Conservation (phyloP, 306 rosid species). For the Vigna radiata region DNA sequence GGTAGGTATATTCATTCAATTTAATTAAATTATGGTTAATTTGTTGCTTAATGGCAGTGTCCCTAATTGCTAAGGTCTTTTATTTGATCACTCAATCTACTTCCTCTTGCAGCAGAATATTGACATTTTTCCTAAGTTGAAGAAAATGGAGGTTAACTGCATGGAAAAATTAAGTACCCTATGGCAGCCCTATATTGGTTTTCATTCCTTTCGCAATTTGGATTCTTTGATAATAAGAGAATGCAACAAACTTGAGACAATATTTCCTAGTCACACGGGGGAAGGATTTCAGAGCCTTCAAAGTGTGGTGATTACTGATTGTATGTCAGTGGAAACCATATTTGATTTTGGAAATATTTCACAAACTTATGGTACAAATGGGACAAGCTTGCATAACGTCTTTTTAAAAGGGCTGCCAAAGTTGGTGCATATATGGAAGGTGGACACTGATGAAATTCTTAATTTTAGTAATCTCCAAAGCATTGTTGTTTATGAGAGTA, state of each 20-base stretch:
- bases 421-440: constrained; percentile 41
- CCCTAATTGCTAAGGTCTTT: not conserved
- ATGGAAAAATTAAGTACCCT: constrained; percentile 14
- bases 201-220: constrained; percentile 33
- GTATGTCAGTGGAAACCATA: constrained; percentile 22
- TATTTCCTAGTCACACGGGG: constrained; percentile 23
- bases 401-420: not conserved
- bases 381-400: constrained; percentile 3
- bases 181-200: constrained; percentile 6
- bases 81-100: not conserved
- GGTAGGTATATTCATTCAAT: not conserved
- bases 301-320: not conserved
- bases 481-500: not conserved
- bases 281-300: constrained; percentile 7
- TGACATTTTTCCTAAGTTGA: constrained; percentile 34
- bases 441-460: not conserved
- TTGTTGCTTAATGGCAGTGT: not conserved
- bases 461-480: not conserved
- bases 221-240: not conserved
- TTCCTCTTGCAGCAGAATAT: not conserved
- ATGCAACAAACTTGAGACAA: constrained; percentile 32
- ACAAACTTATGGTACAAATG: not conserved
- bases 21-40: not conserved
- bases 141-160: constrained; percentile 4
- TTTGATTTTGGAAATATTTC: constrained; percentile 26